Evolutionary conservation across 176 grass and related monocot genomes (phyloP), one percentile per base, ranked within the genome.

Genomic region (Lolium perenne): DNA sequence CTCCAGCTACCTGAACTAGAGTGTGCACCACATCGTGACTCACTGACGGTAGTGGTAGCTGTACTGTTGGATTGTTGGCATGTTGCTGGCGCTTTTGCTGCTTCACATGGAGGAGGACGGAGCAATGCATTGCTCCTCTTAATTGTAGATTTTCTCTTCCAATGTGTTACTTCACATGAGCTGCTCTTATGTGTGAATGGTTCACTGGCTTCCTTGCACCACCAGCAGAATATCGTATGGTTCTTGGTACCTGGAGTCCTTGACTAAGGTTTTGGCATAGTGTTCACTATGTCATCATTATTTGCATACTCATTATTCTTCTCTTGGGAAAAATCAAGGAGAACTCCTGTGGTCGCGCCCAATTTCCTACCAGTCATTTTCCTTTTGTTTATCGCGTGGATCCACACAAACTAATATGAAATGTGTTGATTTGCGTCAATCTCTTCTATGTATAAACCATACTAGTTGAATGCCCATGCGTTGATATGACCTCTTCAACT

Each of bases 1-100:
- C 8, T 22, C 21, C 21, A 5, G 58, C 58, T 11, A 61, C 21
- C 9, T 61, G 62, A 65, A 29, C 62, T 15, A 29, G 62, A 65
- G 62, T 65, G 4, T 32, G 62, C 23, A 32, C 62, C 62, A 29
- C 62, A 29, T 63, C 61, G 5, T 32, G 23, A 65, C 62, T 65
- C 25, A 15, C 12, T 32, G 62, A 32, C 23, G 25, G 12, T 29
- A 65, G 61, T 64, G 61, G 61, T 64, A 29, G 1, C 23, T 5
- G 61, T 32, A 29, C 62, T 15, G 25, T 15, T 3, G 22, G 22
- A 65, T 65, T 7, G 62, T 65, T 25, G 12, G 25, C 25, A 13
- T 65, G 61, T 32, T 65, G 62, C 61, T 65, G 62, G 62, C 25
- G 62, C 62, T 65, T 65, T 65, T 32, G 25, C 25, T 65, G 41